A percentile compares a stretch with the other conserved stretches of the same genome.
Conservation (phyloP, 192 early-diverging fungal genomes). For the Rhizophlyctis rosea region DNA sequence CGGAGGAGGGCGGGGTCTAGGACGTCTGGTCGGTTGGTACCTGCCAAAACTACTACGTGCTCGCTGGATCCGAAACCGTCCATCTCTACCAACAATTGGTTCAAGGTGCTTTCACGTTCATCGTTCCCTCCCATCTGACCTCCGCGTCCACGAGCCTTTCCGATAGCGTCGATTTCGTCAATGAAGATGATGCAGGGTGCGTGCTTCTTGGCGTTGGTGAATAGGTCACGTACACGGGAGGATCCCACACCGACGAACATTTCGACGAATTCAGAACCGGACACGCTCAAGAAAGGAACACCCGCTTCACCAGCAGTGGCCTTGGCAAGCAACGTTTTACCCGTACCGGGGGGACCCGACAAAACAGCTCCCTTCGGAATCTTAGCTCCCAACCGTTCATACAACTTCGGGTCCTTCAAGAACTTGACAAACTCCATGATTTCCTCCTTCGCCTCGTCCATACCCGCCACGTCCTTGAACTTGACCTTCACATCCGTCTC, state of each 20-base stretch:
- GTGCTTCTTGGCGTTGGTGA: slow-evolving; percentile 95
- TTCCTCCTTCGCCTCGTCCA: slow-evolving; percentile 99
- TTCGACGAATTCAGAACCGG: slow-evolving; percentile 98
- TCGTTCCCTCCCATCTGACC: slow-evolving; percentile 92
- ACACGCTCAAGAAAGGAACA: slow-evolving; percentile 96
- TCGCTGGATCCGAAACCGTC: slow-evolving; percentile 89
- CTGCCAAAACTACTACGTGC: slow-evolving; percentile 94
- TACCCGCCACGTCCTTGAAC: slow-evolving; percentile 98
- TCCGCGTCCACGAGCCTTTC: slow-evolving; percentile 89
- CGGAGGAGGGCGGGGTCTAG: slow-evolving; percentile 93
- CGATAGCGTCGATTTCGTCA: slow-evolving; percentile 99
- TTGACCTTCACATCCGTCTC: slow-evolving; percentile 94
- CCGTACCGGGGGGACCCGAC: slow-evolving; percentile 90
- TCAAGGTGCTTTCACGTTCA: slow-evolving; percentile 95
- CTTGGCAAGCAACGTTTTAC: slow-evolving; percentile 98
- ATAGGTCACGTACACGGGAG: slow-evolving; percentile 89
- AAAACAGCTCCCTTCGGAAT: slow-evolving; percentile 98
- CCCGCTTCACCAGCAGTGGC: slow-evolving; percentile 99
- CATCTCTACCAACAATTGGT: slow-evolving; percentile 99
- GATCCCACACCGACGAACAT: slow-evolving; percentile 99
- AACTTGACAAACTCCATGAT: slow-evolving; percentile 99
- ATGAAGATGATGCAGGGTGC: slow-evolving; percentile 99
- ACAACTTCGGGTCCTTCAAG: slow-evolving; percentile 87
- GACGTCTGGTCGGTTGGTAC: slow-evolving; percentile 97
- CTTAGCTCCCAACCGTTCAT: slow-evolving; percentile 93